These are phyloP conservation scores for Aspergillus asperescens DNA, from an alignment of 495 filamentous ascomycete genomes.

Conservation along the genomic window DNA sequence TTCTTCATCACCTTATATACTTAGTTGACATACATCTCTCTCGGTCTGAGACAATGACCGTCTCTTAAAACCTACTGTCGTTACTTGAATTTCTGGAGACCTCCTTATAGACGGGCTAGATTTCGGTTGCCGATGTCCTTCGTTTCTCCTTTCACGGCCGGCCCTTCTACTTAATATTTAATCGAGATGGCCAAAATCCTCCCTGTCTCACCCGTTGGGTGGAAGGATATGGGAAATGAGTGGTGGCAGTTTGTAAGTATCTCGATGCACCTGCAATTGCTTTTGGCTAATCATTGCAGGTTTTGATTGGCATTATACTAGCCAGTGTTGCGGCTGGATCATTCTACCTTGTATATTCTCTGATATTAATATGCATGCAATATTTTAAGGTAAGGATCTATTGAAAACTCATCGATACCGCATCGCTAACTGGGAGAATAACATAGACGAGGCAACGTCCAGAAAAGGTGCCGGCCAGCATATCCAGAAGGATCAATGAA, in stretches of 20 bases:
- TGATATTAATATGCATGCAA: constrained; percentile 14
- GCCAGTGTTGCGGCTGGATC: constrained; percentile 28
- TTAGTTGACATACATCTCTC: neutral
- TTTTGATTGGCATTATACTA: constrained; percentile 38
- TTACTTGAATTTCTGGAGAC: neutral
- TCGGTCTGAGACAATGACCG: neutral
- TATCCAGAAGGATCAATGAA: constrained; percentile 24
- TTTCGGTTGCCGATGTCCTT: constrained; percentile 7
- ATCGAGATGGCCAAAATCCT: constrained; percentile 32
- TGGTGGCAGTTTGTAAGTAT: constrained; percentile 45
- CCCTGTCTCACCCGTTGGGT: constrained; percentile 30
- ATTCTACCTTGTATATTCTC: constrained; percentile 31
- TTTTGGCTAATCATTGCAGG: constrained; percentile 17
- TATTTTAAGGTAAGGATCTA: constrained; percentile 31
- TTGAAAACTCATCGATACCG: neutral
- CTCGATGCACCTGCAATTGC: neutral
- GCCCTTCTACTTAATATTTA: constrained; percentile 15
- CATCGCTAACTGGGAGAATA: constrained; percentile 1
- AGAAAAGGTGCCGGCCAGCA: constrained; percentile 27
- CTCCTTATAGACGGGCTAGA: constrained; percentile 1
- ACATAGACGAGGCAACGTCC: constrained; percentile 23
- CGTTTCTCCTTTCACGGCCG: constrained; percentile 7
- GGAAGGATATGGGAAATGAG: constrained; percentile 31
- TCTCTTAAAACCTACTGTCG: constrained; percentile 2
- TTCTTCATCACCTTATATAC: neutral